Conservation (phyloP, 2,329 filamentous ascomycete species). For the Botrytis squamosa region DNA sequence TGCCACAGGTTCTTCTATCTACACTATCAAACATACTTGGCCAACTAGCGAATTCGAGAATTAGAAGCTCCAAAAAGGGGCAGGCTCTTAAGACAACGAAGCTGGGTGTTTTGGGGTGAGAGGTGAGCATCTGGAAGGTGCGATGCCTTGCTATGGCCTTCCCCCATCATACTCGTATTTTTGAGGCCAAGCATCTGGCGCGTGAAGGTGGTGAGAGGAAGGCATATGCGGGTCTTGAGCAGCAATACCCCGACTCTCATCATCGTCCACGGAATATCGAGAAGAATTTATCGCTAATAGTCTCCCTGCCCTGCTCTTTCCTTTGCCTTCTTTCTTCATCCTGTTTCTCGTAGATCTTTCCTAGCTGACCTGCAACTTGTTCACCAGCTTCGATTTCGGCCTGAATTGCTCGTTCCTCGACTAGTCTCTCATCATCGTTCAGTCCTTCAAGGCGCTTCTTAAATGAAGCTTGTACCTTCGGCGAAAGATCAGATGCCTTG, state of each 20-base stretch:
- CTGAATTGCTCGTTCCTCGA: conserved; percentile 63
- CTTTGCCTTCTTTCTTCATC: conserved; percentile 53
- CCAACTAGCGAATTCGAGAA: background rate
- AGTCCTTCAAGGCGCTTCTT: conserved; percentile 58
- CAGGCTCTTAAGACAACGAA: background rate
- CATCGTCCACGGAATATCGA: conserved; percentile 34
- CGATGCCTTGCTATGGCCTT: background rate
- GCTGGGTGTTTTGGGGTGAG: background rate
- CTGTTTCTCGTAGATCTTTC: conserved; percentile 56
- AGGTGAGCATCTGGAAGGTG: background rate
- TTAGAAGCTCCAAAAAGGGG: background rate
- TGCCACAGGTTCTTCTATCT: background rate
- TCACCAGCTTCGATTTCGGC: conserved; percentile 61
- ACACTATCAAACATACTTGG: background rate
- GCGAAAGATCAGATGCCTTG: conserved; percentile 40
- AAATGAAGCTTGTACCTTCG: conserved; percentile 52
- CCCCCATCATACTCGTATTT: background rate
- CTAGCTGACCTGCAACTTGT: conserved; percentile 57
- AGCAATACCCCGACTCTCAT: conserved; percentile 9
- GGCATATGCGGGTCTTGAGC: background rate
- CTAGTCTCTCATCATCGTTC: conserved; percentile 54
- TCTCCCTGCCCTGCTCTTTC: conserved; percentile 53
- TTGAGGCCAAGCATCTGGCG: background rate
- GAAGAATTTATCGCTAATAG: conserved; percentile 44
- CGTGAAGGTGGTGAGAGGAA: background rate